Evolutionary conservation across 805 yeast species (phyloP), one percentile per base, ranked within the genome.

Genomic region (Jamesozyma jinghongensis): DNA sequence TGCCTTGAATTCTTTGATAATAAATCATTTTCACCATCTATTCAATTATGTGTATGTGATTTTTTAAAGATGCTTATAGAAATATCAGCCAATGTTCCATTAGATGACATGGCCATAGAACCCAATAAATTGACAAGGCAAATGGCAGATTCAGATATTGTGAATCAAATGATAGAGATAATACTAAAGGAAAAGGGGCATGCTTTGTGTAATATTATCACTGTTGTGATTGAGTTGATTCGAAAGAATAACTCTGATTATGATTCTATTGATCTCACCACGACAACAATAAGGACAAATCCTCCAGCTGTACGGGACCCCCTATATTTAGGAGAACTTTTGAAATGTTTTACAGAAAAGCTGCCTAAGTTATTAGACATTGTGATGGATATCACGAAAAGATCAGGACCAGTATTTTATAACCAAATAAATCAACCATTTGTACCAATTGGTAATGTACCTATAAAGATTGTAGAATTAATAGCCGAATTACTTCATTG

Each of bases 171-270:
- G 48, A 77, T 90, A 17, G 63, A 75, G 28, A 79, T 84, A 42
- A 88, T 92, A 71, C 68, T 86, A 42, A 42, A 52, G 5, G 58
- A 69, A 49, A 76, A 80, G 40, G 94, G 95, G 19, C 77, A 81
- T 39, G 95, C 96, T 0, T 68, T 92, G 40, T 81, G 88, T 30
- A 85, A 86, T 43, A 88, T 94, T 38, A 97, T 92, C 10, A 88
- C 96, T 4, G 84, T 92, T 17, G 77, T 92, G 12, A 90, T 92
- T 47, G 98, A 92, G 61, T 73, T 92, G 33, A 92, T 92, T 44
- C 74, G 98, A 52, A 92, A 92, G 56, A 92, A 92, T 57, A 92
- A 92, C 57, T 85, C 96, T 0, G 98, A 92, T 62, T 92, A 90
- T 63, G 98, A 92, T 60, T 71, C 78, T 28, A 79, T 84, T 31